Evolutionary conservation across 1,284 basidiomycete species (phyloP).

Genomic region (Heterobasidion annosum): DNA sequence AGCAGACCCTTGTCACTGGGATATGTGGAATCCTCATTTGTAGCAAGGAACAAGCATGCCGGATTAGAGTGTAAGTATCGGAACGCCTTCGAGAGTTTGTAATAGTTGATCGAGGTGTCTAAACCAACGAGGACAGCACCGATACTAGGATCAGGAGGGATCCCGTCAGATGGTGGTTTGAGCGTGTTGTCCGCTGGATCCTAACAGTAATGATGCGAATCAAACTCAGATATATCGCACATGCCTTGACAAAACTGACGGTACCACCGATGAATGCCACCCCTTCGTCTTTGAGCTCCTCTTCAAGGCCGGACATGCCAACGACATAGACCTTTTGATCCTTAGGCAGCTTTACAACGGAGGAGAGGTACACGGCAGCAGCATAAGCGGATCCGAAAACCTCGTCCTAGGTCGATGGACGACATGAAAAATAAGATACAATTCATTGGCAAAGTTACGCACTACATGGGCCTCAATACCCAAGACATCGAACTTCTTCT

Average conservation of each 20-base stretch:
- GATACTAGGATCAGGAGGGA: constrained; percentile 69
- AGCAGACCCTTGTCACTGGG: constrained; percentile 76
- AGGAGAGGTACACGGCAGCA: constrained; percentile 86
- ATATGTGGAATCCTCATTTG: constrained; percentile 91
- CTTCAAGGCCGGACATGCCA: constrained; percentile 88
- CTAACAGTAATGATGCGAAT: constrained; percentile 27
- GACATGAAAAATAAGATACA: not conserved
- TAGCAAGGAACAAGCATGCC: constrained; percentile 82
- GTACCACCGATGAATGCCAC: constrained; percentile 81
- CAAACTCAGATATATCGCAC: not conserved
- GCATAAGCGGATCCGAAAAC: constrained; percentile 96
- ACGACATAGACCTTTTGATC: constrained; percentile 96
- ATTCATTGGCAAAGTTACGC: constrained; percentile 20
- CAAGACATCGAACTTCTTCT: constrained; percentile 85
- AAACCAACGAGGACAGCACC: constrained; percentile 90
- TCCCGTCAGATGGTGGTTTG: constrained; percentile 60
- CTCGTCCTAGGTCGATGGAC: constrained; percentile 56
- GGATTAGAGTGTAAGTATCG: constrained; percentile 80
- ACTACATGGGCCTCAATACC: constrained; percentile 84
- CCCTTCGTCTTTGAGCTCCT: constrained; percentile 84
- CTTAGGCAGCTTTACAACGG: constrained; percentile 81
- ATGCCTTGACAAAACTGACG: constrained; percentile 32
- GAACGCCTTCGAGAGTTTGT: constrained; percentile 90
- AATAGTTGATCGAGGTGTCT: constrained; percentile 78
- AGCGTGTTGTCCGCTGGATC: constrained; percentile 79